Evolutionary conservation across 2,329 filamentous ascomycete genomes (phyloP).

Genomic region (Knoxdaviesia proteae): DNA sequence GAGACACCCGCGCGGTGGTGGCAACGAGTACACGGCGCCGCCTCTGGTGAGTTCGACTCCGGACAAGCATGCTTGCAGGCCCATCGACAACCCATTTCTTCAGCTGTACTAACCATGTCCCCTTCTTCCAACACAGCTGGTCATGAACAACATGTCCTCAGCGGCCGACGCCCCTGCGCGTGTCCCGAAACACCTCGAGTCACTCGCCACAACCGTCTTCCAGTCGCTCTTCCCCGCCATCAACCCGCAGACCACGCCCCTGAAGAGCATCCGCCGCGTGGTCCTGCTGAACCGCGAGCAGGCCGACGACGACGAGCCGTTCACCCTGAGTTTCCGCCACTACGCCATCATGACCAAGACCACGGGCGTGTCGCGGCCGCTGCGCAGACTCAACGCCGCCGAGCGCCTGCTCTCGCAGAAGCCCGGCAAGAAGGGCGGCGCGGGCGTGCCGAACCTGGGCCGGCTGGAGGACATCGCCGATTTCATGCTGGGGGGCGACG

Average conservation of each 20-base stretch:
- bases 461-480: slow-evolving; percentile 86
- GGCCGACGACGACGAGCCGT: slow-evolving; percentile 39
- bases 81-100: neutral
- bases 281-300: slow-evolving; percentile 73
- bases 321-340: slow-evolving; percentile 73
- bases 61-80: no score
- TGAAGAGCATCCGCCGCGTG: slow-evolving; percentile 82
- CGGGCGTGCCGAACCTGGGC: slow-evolving; percentile 64
- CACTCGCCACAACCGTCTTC: slow-evolving; percentile 80
- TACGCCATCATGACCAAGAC: slow-evolving; percentile 87
- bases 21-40: slow-evolving; percentile 68
- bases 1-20: slow-evolving; percentile 61
- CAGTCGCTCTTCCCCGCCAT: slow-evolving; percentile 93
- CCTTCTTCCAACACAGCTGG: slow-evolving; percentile 30
- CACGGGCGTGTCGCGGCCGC: slow-evolving; percentile 63
- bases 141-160: slow-evolving; percentile 93
- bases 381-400: slow-evolving; percentile 67
- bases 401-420: slow-evolving; percentile 50
- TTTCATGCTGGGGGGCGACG: slow-evolving; percentile 74
- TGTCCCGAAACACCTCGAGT: slow-evolving; percentile 86
- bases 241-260: slow-evolving; percentile 71
- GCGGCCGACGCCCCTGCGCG: slow-evolving; percentile 37
- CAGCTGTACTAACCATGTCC: neutral
- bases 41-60: slow-evolving; percentile 39
- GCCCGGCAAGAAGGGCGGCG: slow-evolving; percentile 37